Evolutionary conservation across 1,284 basidiomycete species (phyloP), one percentile per base, ranked within the genome.

Genomic region (Trichosporon asahii): DNA sequence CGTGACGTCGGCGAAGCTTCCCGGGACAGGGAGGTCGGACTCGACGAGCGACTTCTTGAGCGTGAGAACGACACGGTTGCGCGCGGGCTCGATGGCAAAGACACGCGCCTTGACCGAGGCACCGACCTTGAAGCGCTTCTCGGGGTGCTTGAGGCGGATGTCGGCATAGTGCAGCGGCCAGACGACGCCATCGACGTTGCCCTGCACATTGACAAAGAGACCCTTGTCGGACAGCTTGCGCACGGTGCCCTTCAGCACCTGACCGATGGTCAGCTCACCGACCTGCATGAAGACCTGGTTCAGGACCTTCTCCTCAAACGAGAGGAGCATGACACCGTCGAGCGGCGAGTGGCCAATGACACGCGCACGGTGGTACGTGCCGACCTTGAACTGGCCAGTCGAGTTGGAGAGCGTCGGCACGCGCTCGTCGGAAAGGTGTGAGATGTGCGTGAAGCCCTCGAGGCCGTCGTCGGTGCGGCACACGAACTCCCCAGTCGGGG

Each of bases 131-230:
- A 97, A 99, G 74, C 92, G 89, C 84, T 92, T 94, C 74, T 93
- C 89, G 27, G 95, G 95, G 78, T 97, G 92, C 79, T 95, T 97
- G 75, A 61, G 87, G 40, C 86, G 84, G 77, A 99, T 95, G 80
- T 98, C 95, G 35, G 97, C 93, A 82, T 94, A 99, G 83, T 99
- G 97, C 74, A 90, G 87, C 0, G 96, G 95, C 90, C 94, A 98
- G 33, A 98, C 88, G 33, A 98, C 90, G 46, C 93, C 97, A 77
- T 98, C 94, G 37, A 96, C 89, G 71, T 88, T 92, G 8, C 92
- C 93, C 15, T 91, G 89, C 66, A 98, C 86, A 29, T 91, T 90
- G 44, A 98, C 88, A 76, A 97, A 95, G 44, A 98, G 84, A 0
- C 88, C 91, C 64, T 88, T 87, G 69, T 92, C 90, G 0, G 90